Evolutionary conservation across 225 moss, liverwort and hornwort species (phyloP).

Genomic region (Sphagnum contortum): DNA sequence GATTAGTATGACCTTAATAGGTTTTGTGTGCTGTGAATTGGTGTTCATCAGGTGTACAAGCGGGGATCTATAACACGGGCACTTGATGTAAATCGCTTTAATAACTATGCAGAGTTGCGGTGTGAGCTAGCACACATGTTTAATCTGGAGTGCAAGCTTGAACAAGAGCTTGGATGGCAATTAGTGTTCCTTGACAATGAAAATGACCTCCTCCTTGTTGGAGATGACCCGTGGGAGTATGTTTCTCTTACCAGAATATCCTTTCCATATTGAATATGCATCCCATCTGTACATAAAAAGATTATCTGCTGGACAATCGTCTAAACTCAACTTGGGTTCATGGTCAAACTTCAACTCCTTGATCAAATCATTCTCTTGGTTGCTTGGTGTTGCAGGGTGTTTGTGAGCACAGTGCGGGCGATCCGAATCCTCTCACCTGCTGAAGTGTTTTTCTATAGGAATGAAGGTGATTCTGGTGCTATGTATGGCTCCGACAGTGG

Average conservation of each 20-base stretch:
- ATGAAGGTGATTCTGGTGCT: conserved; percentile 46
- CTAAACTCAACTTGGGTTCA: no score
- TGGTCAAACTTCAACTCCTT: not conserved
- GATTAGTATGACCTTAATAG: no score
- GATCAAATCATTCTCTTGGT: not conserved
- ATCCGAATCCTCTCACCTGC: conserved; percentile 81
- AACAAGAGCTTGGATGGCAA: conserved; percentile 80
- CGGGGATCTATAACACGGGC: conserved; percentile 83
- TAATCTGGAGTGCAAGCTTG: conserved; percentile 73
- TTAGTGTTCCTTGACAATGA: conserved; percentile 80
- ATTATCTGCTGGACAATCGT: no score
- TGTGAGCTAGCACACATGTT: conserved; percentile 85
- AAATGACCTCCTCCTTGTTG: conserved; percentile 80
- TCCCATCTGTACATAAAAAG: no score
- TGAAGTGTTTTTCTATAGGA: conserved; percentile 68
- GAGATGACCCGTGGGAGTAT: conserved; percentile 86
- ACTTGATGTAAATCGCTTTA: conserved; percentile 79
- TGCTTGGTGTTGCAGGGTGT: conserved; percentile 39
- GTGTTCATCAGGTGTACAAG: conserved; percentile 60
- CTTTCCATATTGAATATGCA: not conserved
- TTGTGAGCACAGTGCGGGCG: conserved; percentile 67
- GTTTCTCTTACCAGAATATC: not conserved
- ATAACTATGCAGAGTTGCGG: conserved; percentile 57
- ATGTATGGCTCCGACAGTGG: conserved; percentile 7
- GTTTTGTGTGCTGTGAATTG: no score